A percentile compares a stretch with the other conserved stretches of the same genome.
phyloP scores from a whole-genome alignment of 106 monocot genomes.

The Dendrobium officinale region DNA sequence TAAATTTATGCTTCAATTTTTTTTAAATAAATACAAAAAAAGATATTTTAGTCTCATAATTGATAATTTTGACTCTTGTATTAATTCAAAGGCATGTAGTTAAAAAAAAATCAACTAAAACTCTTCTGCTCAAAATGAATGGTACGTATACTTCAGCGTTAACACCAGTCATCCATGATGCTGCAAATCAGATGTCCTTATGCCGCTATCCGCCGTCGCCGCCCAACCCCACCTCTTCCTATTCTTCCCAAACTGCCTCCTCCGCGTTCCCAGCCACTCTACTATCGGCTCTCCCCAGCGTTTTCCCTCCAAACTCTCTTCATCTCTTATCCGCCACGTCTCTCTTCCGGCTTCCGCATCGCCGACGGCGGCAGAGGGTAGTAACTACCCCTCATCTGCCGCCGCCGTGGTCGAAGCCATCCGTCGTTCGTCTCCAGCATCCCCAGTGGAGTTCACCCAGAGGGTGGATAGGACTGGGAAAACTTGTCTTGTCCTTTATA shows the following conservation, averaged over 20 bases:
- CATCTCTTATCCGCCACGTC: conserved; percentile 7
- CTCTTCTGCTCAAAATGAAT: neutral
- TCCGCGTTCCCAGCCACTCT: neutral
- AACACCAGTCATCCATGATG: no score
- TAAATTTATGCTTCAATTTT: neutral
- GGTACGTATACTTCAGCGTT: neutral
- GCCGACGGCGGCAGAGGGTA: conserved; percentile 5
- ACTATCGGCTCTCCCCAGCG: neutral
- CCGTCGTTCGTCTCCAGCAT: conserved; percentile 32
- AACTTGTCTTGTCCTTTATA: conserved; percentile 30
- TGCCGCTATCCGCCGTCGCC: neutral
- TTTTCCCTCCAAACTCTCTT: neutral
- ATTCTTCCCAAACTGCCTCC: neutral
- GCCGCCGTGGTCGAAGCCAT: conserved; percentile 55
- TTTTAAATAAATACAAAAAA: neutral
- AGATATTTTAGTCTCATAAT: neutral
- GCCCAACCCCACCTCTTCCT: neutral
- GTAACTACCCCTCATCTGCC: conserved; percentile 19
- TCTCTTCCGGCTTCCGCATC: conserved; percentile 6
- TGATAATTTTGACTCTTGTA: neutral
- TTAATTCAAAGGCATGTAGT: neutral
- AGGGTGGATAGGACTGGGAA: conserved; percentile 24
- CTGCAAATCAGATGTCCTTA: neutral
- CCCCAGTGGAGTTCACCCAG: conserved; percentile 46
- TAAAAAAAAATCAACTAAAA: neutral